phyloP scores from a whole-genome alignment of 805 yeast genomes.

The Huiozyma sinensis region DNA sequence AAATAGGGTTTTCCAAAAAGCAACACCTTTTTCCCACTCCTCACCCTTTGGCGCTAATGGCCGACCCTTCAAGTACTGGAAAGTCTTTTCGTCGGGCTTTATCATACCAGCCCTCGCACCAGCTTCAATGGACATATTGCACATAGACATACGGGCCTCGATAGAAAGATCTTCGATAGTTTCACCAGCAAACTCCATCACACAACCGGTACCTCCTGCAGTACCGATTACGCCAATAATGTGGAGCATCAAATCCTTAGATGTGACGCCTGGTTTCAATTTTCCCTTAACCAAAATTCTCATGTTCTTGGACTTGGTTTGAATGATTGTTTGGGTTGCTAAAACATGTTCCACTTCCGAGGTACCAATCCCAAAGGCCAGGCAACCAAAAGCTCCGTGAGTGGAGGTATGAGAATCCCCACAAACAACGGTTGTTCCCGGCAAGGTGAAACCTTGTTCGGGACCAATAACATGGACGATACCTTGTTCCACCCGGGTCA shows the following conservation, averaged over 20 bases:
- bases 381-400: constrained; percentile 96
- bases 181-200: constrained; percentile 92
- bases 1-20: constrained; percentile 81
- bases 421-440: constrained; percentile 97
- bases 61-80: constrained; percentile 81
- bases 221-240: constrained; percentile 96
- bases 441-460: constrained; percentile 96
- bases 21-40: constrained; percentile 90
- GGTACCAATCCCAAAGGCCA: constrained; percentile 98
- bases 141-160: constrained; percentile 99
- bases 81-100: constrained; percentile 85
- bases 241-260: constrained; percentile 89
- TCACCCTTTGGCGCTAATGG: constrained; percentile 91
- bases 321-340: constrained; percentile 94
- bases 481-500: constrained; percentile 92
- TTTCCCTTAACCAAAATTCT: constrained; percentile 77
- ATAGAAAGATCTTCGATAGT: constrained; percentile 83
- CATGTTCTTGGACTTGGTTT: constrained; percentile 94
- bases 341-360: constrained; percentile 98
- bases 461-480: constrained; percentile 98
- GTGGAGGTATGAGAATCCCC: constrained; percentile 99
- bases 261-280: constrained; percentile 79
- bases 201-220: constrained; percentile 98
- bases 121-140: constrained; percentile 98
- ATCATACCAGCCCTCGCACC: constrained; percentile 99